A percentile compares a stretch with the other conserved stretches of the same genome.
Conservation (phyloP, 768 basidiomycete species). For the Fomitopsis serialis region DNA sequence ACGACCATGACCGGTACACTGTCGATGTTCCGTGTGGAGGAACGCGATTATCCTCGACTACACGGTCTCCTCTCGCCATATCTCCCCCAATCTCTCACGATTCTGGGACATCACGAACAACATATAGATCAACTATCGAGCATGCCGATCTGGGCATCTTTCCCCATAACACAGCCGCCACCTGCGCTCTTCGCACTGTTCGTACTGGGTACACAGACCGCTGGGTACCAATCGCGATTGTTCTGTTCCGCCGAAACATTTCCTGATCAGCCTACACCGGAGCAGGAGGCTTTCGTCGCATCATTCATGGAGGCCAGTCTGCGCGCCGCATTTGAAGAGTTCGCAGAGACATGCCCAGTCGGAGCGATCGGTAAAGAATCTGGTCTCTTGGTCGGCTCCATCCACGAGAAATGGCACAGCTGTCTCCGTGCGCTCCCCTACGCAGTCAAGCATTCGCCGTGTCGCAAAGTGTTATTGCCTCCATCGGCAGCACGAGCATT, state of each 20-base stretch:
- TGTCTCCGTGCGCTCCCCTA: not conserved
- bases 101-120: not conserved
- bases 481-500: not conserved
- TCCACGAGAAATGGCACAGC: not conserved
- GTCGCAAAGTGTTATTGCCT: not conserved
- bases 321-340: not conserved
- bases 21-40: not conserved
- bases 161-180: not conserved
- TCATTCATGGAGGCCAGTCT: not conserved
- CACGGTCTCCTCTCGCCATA: not conserved
- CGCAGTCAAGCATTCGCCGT: not conserved
- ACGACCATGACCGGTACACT: not conserved
- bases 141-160: not conserved
- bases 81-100: not conserved
- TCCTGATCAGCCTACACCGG: not conserved
- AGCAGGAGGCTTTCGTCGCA: not conserved
- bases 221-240: not conserved
- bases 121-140: not conserved
- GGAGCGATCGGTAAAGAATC: not conserved
- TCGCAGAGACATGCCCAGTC: not conserved
- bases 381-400: not conserved
- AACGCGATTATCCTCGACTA: not conserved
- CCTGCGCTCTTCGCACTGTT: not conserved
- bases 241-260: not conserved
- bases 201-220: not conserved